A percentile compares a stretch with the other conserved stretches of the same genome.
Conservation (phyloP, 805 yeast genomes). For the Candida bentonensis region DNA sequence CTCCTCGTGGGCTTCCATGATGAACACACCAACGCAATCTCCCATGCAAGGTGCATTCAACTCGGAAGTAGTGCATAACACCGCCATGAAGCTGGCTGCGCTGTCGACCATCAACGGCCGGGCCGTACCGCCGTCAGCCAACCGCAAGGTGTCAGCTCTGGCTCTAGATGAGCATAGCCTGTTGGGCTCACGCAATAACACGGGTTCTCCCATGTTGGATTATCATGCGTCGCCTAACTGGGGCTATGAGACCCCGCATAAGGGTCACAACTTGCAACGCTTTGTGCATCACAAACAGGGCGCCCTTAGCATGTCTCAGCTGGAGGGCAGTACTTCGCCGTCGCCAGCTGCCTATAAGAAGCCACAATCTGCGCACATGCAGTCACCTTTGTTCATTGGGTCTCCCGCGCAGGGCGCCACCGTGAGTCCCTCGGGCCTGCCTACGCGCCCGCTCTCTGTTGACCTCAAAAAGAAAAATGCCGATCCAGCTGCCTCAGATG, state of each 20-base stretch:
- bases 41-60: neutral
- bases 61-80: constrained; percentile 5
- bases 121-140: neutral
- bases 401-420: neutral
- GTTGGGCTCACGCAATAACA: neutral
- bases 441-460: neutral
- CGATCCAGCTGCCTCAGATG: constrained; percentile 29
- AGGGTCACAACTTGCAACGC: neutral
- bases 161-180: neutral
- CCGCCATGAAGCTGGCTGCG: constrained; percentile 51
- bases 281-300: constrained; percentile 1
- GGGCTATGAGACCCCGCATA: neutral
- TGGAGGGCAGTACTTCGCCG: neutral
- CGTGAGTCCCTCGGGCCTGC: neutral
- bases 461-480: neutral
- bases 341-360: neutral
- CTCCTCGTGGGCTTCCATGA: neutral
- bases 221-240: neutral
- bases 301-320: constrained; percentile 1
- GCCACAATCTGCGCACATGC: neutral
- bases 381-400: neutral
- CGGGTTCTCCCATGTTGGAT: neutral
- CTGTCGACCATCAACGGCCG: constrained; percentile 44
- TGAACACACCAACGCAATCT: neutral
- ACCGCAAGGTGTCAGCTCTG: neutral